Conservation (phyloP, 139 green algal genomes). For the Nannochloris sp. region DNA sequence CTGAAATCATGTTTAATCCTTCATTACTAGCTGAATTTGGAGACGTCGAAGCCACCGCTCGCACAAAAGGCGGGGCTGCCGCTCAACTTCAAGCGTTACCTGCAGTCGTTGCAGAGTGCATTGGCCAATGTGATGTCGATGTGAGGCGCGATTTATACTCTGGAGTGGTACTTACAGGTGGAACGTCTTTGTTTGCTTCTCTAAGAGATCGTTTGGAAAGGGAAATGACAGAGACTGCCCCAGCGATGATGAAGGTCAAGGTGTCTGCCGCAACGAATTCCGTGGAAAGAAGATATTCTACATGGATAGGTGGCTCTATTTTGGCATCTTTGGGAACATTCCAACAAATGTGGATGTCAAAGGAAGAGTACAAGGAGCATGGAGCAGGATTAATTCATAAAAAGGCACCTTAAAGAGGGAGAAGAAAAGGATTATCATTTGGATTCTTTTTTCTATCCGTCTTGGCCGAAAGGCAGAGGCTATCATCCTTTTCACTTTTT, state of each 20-base stretch:
- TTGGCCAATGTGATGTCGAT: slow-evolving; percentile 81
- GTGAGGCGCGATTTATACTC: slow-evolving; percentile 77
- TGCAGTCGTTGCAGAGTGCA: slow-evolving; percentile 53
- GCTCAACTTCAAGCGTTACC: slow-evolving; percentile 19
- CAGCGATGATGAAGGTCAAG: slow-evolving; percentile 64
- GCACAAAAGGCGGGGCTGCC: neutral
- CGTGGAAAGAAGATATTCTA: slow-evolving; percentile 71
- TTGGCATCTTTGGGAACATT: slow-evolving; percentile 88
- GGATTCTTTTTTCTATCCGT: no score
- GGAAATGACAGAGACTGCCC: slow-evolving; percentile 46
- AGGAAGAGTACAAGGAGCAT: slow-evolving; percentile 88
- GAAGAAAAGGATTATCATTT: no score
- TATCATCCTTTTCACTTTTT: no score
- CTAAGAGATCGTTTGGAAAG: slow-evolving; percentile 78
- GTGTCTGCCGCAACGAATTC: slow-evolving; percentile 62
- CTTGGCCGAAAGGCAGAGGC: no score
- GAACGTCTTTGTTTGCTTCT: slow-evolving; percentile 49
- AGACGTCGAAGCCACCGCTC: neutral
- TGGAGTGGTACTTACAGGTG: slow-evolving; percentile 68
- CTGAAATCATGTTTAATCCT: slow-evolving; percentile 78
- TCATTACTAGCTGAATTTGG: slow-evolving; percentile 14
- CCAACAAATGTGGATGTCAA: slow-evolving; percentile 97
- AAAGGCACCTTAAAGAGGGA: slow-evolving; percentile 55
- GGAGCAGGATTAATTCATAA: slow-evolving; percentile 82
- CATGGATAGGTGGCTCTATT: slow-evolving; percentile 91